Evolutionary conservation across 768 basidiomycete genomes (phyloP).

Genomic region (Tylopilus sp.): DNA sequence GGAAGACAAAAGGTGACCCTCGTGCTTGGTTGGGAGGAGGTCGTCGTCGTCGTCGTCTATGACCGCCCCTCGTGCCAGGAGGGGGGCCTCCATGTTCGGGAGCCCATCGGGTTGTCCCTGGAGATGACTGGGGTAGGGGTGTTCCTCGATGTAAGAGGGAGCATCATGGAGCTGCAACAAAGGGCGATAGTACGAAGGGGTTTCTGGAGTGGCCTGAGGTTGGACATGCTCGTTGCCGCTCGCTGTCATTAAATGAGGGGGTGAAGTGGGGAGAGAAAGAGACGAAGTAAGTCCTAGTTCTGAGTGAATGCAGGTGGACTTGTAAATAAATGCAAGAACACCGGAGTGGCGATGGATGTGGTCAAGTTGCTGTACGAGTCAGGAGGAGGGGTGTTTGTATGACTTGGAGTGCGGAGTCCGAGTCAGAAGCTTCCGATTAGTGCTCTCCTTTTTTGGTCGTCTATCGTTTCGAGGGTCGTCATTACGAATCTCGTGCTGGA

Average conservation of each 20-base stretch:
- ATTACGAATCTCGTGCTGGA: not conserved
- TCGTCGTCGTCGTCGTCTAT: slow-evolving; percentile 20
- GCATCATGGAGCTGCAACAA: slow-evolving; percentile 32
- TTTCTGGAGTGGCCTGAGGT: slow-evolving; percentile 12
- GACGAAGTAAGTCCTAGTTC: no score
- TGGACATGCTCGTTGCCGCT: slow-evolving; percentile 8
- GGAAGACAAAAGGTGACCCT: slow-evolving; percentile 21
- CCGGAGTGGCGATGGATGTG: slow-evolving; percentile 2
- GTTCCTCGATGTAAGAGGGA: slow-evolving; percentile 18
- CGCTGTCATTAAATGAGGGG: slow-evolving; percentile 32
- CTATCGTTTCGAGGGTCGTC: not conserved
- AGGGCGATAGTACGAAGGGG: slow-evolving; percentile 24
- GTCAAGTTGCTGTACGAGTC: slow-evolving; percentile 18
- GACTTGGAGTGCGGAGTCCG: slow-evolving; percentile 4
- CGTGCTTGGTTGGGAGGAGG: slow-evolving; percentile 24
- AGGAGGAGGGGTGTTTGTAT: slow-evolving; percentile 20
- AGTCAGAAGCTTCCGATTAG: no score
- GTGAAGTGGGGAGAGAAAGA: slow-evolving; percentile 12
- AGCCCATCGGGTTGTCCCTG: slow-evolving; percentile 12
- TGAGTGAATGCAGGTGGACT: not conserved
- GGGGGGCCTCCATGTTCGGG: slow-evolving; percentile 5
- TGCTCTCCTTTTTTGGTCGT: slow-evolving; percentile 16
- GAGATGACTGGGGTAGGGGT: slow-evolving; percentile 1
- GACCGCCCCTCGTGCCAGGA: slow-evolving; percentile 7
- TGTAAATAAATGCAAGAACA: slow-evolving; percentile 28